Evolutionary conservation across 352 stramenopile species (phyloP).

Genomic region (Phytopythium montanum): DNA sequence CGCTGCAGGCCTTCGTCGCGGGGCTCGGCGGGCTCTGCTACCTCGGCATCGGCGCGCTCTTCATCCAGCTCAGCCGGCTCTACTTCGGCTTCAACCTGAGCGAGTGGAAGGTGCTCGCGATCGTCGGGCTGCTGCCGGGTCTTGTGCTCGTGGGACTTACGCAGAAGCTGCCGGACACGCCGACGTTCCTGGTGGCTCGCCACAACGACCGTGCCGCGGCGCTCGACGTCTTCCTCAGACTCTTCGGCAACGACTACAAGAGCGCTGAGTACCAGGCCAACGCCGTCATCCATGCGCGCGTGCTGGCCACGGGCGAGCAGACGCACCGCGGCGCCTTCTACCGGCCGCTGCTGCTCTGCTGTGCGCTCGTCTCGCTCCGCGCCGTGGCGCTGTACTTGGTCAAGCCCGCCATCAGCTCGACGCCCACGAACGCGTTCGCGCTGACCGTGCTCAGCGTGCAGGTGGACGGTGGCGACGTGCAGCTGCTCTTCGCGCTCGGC

Average conservation of each 20-base stretch:
- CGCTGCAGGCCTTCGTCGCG: constrained; percentile 31
- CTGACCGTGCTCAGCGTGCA: constrained; percentile 60
- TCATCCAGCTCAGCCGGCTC: constrained; percentile 56
- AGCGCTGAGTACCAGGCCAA: constrained; percentile 69
- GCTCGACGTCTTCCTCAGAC: constrained; percentile 51
- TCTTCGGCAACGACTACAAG: constrained; percentile 47
- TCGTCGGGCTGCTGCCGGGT: constrained; percentile 43
- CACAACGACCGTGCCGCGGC: constrained; percentile 69
- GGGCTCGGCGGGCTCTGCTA: constrained; percentile 42
- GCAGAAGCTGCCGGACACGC: constrained; percentile 72
- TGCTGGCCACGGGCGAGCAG: constrained; percentile 48
- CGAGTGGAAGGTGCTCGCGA: constrained; percentile 72
- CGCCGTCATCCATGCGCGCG: constrained; percentile 65
- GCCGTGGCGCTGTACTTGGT: constrained; percentile 45
- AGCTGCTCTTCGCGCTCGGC: constrained; percentile 39
- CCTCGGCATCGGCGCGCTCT: constrained; percentile 47
- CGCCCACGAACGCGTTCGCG: constrained; percentile 36
- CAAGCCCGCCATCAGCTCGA: constrained; percentile 47
- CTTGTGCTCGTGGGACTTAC: constrained; percentile 54
- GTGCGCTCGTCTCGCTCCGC: constrained; percentile 42
- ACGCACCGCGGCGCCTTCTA: constrained; percentile 65
- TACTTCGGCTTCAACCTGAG: constrained; percentile 79
- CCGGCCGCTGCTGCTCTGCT: constrained; percentile 58
- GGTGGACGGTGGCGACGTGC: constrained; percentile 46
- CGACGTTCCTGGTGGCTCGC: constrained; percentile 69